Evolutionary conservation across 129 eudicot genomes (phyloP).

Genomic region (Calendula officinalis): DNA sequence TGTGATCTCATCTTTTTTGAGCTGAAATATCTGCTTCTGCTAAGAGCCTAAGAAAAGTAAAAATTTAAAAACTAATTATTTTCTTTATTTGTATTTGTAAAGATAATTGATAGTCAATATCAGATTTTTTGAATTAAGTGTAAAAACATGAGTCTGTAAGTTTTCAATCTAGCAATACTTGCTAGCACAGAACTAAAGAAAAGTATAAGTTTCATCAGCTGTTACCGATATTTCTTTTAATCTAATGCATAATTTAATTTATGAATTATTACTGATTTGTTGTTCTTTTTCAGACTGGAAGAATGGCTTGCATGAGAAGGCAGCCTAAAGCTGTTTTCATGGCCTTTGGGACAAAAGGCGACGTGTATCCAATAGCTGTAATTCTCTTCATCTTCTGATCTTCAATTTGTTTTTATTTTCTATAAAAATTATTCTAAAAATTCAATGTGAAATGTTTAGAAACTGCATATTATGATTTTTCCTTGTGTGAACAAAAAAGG

Average conservation of each 20-base stretch:
- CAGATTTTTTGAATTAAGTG: neutral
- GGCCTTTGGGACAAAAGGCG: slow-evolving; percentile 99
- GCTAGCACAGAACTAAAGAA: slow-evolving; percentile 15
- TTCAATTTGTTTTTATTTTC: neutral
- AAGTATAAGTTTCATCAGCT: neutral
- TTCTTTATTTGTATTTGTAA: slow-evolving; percentile 6
- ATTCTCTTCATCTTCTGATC: slow-evolving; percentile 14
- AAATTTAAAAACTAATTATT: neutral
- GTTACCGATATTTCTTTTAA: neutral
- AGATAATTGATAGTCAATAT: slow-evolving; percentile 1
- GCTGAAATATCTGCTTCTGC: neutral
- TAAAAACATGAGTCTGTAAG: slow-evolving; percentile 6
- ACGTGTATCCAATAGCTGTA: slow-evolving; percentile 87
- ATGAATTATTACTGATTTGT: slow-evolving; percentile 9
- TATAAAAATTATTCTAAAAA: neutral
- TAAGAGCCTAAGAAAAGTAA: neutral
- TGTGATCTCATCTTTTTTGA: neutral
- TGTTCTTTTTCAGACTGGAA: slow-evolving; percentile 5
- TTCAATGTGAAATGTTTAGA: neutral
- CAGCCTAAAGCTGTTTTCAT: slow-evolving; percentile 73
- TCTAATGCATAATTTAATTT: neutral
- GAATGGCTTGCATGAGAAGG: slow-evolving; percentile 26
- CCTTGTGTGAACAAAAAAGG: slow-evolving; percentile 13
- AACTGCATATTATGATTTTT: neutral
- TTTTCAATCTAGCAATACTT: slow-evolving; percentile 8